Conservation (phyloP, 352 stramenopile genomes). For the Globisporangium abappressorium region DNA sequence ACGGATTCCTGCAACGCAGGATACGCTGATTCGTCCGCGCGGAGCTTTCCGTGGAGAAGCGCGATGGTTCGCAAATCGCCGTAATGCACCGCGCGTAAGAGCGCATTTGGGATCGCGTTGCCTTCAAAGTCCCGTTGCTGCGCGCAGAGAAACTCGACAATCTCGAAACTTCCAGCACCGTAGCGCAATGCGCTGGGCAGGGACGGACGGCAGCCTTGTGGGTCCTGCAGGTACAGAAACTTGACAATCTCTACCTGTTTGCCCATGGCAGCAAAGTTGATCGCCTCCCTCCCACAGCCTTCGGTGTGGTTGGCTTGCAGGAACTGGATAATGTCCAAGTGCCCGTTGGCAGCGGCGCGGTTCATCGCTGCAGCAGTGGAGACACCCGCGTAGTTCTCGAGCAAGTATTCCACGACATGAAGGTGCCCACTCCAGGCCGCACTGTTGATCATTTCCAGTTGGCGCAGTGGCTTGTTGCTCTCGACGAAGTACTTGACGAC, state of each 20-base stretch:
- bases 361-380: neutral
- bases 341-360: neutral
- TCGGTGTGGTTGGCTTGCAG: neutral
- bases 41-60: neutral
- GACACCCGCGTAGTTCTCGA: neutral
- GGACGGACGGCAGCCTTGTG: neutral
- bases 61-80: neutral
- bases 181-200: neutral
- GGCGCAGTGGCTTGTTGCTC: neutral
- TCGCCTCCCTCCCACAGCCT: neutral
- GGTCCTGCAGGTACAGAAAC: neutral
- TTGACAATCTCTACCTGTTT: neutral
- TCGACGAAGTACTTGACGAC: neutral
- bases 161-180: neutral
- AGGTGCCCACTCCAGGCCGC: neutral
- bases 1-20: neutral
- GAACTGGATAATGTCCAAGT: neutral
- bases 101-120: neutral
- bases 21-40: neutral
- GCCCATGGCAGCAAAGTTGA: neutral
- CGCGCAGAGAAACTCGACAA: neutral
- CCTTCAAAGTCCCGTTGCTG: neutral
- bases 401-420: neutral
- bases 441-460: neutral
- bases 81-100: neutral